These are phyloP conservation scores for Mortierella antarctica DNA, from an alignment of 192 early-diverging fungal genomes.

Conservation along the genomic window DNA sequence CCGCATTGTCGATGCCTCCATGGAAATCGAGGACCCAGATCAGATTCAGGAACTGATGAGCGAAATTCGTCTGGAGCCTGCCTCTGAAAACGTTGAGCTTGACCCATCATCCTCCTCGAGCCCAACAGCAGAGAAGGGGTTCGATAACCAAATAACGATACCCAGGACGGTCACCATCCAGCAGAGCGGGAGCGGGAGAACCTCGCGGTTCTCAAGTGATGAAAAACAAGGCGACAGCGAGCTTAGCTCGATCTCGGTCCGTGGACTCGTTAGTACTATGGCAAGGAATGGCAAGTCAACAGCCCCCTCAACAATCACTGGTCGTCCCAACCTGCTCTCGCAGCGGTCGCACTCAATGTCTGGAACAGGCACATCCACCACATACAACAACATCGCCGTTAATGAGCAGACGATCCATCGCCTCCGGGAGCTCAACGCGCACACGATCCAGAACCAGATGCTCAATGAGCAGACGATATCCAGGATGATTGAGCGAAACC, in stretches of 20 bases:
- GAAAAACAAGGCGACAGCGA: conserved; percentile 8
- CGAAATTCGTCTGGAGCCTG: conserved; percentile 51
- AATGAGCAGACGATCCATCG: conserved; percentile 62
- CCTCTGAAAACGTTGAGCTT: conserved; percentile 46
- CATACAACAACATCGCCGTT: conserved; percentile 28
- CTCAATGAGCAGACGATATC: conserved; percentile 79
- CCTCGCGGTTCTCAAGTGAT: conserved; percentile 1
- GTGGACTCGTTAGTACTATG: conserved; percentile 17
- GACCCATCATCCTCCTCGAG: not conserved
- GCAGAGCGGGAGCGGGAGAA: conserved; percentile 4
- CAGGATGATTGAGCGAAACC: conserved; percentile 76
- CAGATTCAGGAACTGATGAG: conserved; percentile 57
- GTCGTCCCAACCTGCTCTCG: conserved; percentile 39
- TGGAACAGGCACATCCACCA: conserved; percentile 20
- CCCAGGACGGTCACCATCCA: conserved; percentile 24
- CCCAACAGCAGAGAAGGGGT: conserved; percentile 15
- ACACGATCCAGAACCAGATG: conserved; percentile 65
- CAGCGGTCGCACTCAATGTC: conserved; percentile 44
- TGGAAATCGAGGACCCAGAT: conserved; percentile 68
- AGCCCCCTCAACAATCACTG: conserved; percentile 1
- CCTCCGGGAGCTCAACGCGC: conserved; percentile 63
- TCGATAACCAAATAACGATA: conserved; percentile 18
- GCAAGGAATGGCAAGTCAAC: conserved; percentile 4
- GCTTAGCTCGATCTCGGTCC: conserved; percentile 12
- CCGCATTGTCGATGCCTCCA: conserved; percentile 69